phyloP scores from a whole-genome alignment of 2,329 filamentous ascomycete species.

The Chaetomium strumarium region DNA sequence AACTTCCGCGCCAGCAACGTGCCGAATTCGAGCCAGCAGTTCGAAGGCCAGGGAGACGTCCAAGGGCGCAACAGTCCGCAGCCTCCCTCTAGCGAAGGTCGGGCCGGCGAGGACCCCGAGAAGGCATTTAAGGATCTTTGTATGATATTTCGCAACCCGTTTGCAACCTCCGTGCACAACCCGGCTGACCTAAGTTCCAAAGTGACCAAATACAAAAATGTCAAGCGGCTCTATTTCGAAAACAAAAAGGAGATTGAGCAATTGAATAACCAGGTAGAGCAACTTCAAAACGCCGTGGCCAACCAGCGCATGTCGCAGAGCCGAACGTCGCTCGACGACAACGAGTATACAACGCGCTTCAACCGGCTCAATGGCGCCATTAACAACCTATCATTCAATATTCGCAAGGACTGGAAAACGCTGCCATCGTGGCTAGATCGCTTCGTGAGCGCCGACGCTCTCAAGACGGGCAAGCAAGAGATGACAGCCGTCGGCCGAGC shows the following conservation, averaged over 20 bases:
- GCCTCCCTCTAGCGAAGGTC: slow-evolving; percentile 40
- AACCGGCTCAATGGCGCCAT: slow-evolving; percentile 88
- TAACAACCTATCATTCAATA: slow-evolving; percentile 91
- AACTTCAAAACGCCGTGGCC: slow-evolving; percentile 93
- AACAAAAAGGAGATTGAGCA: slow-evolving; percentile 88
- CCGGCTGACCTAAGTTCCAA: slow-evolving; percentile 31
- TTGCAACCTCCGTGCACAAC: not conserved
- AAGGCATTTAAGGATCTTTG: slow-evolving; percentile 53
- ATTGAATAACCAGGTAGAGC: slow-evolving; percentile 81
- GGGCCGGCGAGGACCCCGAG: slow-evolving; percentile 41
- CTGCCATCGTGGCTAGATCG: slow-evolving; percentile 75
- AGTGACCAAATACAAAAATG: slow-evolving; percentile 97
- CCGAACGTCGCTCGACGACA: slow-evolving; percentile 89
- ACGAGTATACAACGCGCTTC: slow-evolving; percentile 85
- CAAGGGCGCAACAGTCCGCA: slow-evolving; percentile 53
- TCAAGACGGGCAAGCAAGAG: slow-evolving; percentile 85
- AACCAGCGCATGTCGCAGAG: slow-evolving; percentile 94
- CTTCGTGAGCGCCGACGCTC: slow-evolving; percentile 77
- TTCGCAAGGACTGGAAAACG: slow-evolving; percentile 85
- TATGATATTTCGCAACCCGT: slow-evolving; percentile 32
- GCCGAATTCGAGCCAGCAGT: slow-evolving; percentile 37
- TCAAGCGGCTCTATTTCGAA: slow-evolving; percentile 96
- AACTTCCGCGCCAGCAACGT: slow-evolving; percentile 37
- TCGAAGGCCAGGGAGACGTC: slow-evolving; percentile 40
- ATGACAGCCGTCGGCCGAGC: slow-evolving; percentile 95